These are phyloP conservation scores for Gigaspora rosea DNA, from an alignment of 192 early-diverging fungal genomes.

Conservation along the genomic window DNA sequence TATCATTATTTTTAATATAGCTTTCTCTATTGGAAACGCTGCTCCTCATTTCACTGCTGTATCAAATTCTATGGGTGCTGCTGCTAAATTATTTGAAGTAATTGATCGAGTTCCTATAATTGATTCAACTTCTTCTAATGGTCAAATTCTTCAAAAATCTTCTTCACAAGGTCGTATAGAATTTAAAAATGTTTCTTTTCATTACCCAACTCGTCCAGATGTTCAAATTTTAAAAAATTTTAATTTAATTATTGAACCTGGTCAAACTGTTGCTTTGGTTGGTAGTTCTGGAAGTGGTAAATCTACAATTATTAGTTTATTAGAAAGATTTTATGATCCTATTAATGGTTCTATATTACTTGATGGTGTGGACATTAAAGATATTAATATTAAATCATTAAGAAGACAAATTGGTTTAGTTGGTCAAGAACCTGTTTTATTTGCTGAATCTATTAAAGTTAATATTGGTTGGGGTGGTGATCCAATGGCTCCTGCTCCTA, in stretches of 20 bases:
- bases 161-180: slow-evolving; percentile 66
- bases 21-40: slow-evolving; percentile 33
- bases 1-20: background rate
- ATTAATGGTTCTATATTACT: slow-evolving; percentile 58
- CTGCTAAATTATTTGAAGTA: slow-evolving; percentile 75
- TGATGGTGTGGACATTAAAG: slow-evolving; percentile 76
- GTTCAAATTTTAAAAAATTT: slow-evolving; percentile 77
- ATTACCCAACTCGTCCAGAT: slow-evolving; percentile 84
- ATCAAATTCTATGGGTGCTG: slow-evolving; percentile 79
- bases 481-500: slow-evolving; percentile 41
- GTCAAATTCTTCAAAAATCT: slow-evolving; percentile 45
- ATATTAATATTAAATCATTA: slow-evolving; percentile 80
- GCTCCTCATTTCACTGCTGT: slow-evolving; percentile 78
- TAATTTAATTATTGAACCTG: slow-evolving; percentile 67
- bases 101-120: slow-evolving; percentile 82
- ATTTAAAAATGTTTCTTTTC: slow-evolving; percentile 76
- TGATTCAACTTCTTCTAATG: slow-evolving; percentile 55
- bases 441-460: slow-evolving; percentile 73
- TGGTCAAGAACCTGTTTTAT: slow-evolving; percentile 89
- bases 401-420: slow-evolving; percentile 89
- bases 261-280: slow-evolving; percentile 66
- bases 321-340: slow-evolving; percentile 87
- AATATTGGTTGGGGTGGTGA: slow-evolving; percentile 78
- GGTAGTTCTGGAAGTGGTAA: slow-evolving; percentile 77
- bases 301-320: slow-evolving; percentile 78